Conservation (phyloP, 345 rosid species). For the Brassica nigra region DNA sequence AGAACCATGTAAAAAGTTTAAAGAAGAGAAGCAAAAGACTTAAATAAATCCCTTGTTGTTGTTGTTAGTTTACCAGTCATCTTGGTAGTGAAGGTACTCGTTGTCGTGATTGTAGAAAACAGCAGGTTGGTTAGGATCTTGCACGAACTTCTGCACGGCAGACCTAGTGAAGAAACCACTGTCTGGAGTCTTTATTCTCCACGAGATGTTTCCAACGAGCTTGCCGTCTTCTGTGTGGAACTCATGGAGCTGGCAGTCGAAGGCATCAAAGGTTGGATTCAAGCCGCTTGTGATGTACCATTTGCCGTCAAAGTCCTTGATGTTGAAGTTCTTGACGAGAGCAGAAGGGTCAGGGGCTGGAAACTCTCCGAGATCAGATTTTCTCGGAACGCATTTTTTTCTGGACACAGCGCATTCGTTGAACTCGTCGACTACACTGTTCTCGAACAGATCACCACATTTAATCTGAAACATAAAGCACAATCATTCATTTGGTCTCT, state of each 20-base stretch:
- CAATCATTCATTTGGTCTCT: neutral
- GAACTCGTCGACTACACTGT: slow-evolving; percentile 85
- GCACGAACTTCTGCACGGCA: slow-evolving; percentile 64
- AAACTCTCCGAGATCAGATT: slow-evolving; percentile 88
- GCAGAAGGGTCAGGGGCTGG: slow-evolving; percentile 78
- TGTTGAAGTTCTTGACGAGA: slow-evolving; percentile 73
- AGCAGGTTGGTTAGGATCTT: slow-evolving; percentile 77
- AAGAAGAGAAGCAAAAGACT: no score
- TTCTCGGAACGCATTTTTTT: slow-evolving; percentile 86
- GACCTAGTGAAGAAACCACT: slow-evolving; percentile 76
- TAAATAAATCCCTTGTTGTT: no score
- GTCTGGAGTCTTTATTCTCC: slow-evolving; percentile 86
- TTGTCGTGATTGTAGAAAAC: slow-evolving; percentile 83
- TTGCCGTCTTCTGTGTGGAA: slow-evolving; percentile 68
- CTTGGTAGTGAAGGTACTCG: slow-evolving; percentile 93
- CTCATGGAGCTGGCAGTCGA: slow-evolving; percentile 88
- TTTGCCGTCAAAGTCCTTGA: slow-evolving; percentile 74
- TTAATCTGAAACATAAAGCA: slow-evolving; percentile 62
- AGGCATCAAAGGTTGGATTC: slow-evolving; percentile 83
- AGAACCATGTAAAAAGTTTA: neutral
- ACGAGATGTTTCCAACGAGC: slow-evolving; percentile 75
- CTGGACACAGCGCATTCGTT: slow-evolving; percentile 91
- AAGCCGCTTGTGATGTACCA: slow-evolving; percentile 93
- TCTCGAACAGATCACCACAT: slow-evolving; percentile 92
- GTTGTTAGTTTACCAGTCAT: slow-evolving; percentile 63